Conservation (phyloP, 2,329 filamentous ascomycete genomes). For the Penicillium griseofulvum region DNA sequence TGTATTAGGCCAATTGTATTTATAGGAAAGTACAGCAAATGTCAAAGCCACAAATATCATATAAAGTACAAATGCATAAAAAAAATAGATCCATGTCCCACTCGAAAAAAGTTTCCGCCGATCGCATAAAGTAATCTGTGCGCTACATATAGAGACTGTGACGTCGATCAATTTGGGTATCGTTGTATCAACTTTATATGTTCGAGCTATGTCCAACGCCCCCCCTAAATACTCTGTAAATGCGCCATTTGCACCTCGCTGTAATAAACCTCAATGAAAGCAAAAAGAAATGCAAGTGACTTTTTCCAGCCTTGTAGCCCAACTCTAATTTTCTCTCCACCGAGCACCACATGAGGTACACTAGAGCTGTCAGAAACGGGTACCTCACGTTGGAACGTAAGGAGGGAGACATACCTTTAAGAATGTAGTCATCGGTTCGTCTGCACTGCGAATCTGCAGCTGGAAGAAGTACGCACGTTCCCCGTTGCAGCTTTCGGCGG, state of each 20-base stretch:
- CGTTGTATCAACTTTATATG: not conserved
- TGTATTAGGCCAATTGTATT: constrained; percentile 3
- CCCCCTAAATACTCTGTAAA: not conserved
- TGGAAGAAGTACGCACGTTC: constrained; percentile 90
- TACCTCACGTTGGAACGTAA: constrained; percentile 14
- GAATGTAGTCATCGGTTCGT: constrained; percentile 98
- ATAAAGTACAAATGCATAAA: not conserved
- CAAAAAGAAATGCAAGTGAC: not conserved
- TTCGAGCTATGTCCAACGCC: not conserved
- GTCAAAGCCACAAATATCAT: not conserved
- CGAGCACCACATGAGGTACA: constrained; percentile 47
- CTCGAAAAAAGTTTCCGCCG: not conserved
- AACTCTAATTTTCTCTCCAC: constrained; percentile 49
- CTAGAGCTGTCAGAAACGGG: constrained; percentile 31
- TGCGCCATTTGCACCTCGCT: constrained; percentile 12
- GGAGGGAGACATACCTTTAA: constrained; percentile 63
- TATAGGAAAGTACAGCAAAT: not conserved
- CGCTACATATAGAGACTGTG: not conserved
- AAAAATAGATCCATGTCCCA: not conserved
- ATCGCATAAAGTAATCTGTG: constrained; percentile 1
- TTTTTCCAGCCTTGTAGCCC: not conserved
- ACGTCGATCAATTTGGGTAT: constrained; percentile 15
- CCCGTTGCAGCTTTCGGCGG: constrained; percentile 74
- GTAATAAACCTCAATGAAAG: constrained; percentile 5
- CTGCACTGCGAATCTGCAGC: constrained; percentile 94